Base-by-base conservation (phyloP, 1,139 yeast genomes). In the Lodderomyces elongisporus region DNA sequence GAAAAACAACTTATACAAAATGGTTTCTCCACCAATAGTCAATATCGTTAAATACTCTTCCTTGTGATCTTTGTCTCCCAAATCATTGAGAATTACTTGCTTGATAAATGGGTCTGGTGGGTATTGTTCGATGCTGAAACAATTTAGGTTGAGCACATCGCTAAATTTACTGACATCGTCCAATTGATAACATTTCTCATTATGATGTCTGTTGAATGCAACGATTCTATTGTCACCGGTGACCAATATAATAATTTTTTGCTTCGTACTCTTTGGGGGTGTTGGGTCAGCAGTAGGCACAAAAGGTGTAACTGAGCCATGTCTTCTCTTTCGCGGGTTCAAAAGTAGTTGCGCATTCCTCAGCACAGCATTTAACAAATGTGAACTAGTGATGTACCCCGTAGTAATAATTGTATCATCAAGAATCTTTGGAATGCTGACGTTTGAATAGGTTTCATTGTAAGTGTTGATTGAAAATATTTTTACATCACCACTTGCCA, bases 21-120 rank as follows among this genome's bases (percentile, higher is more conserved):
- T 62, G 1, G 85, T 62, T 53, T 87, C 94, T 47, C 93, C 93
- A 35, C 91, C 89, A 51, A 79, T 73, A 0, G 95, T 85, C 32
- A 87, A 61, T 5, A 85, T 63, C 0, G 88, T 68, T 40, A 88
- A 54, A 52, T 77, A 79, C 45, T 85, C 89, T 23, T 62, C 63
- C 31, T 59, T 57, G 22, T 56, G 49, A 34, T 73, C 65, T 17
- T 64, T 49, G 45, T 82, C 85, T 3, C 95, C 96, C 28, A 87
- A 51, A 30, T 71, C 74, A 33, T 77, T 72, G 33, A 81, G 67
- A 48, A 81, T 70, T 3, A 82, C 71, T 53, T 84, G 91, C 48
- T 81, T 83, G 38, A 84, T 75, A 28, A 74, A 74, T 2, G 91
- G 89, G 58, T 83, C 91, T 6, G 87, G 87, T 15, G 77, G 69